These are phyloP conservation scores for Penicillium sp. DNA, from an alignment of 2,329 filamentous ascomycete species.

Conservation along the genomic window DNA sequence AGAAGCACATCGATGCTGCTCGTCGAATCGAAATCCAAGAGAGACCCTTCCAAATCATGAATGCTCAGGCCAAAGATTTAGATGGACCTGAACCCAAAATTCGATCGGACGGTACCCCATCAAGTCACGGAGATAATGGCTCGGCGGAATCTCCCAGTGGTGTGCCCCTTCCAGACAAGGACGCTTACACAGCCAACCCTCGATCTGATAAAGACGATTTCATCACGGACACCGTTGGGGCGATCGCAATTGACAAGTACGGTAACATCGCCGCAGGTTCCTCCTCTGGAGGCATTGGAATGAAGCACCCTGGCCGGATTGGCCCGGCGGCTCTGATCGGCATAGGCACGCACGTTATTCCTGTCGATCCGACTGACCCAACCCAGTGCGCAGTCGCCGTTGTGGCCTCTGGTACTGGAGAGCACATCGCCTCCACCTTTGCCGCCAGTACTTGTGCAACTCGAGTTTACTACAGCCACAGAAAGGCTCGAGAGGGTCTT, in stretches of 20 bases:
- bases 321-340: conserved; percentile 92
- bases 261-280: conserved; percentile 92
- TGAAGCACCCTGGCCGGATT: conserved; percentile 92
- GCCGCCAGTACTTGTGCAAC: conserved; percentile 85
- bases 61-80: not conserved
- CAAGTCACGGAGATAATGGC: not conserved
- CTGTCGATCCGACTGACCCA: conserved; percentile 68
- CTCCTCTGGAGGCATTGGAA: conserved; percentile 95
- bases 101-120: not conserved
- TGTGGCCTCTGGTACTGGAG: conserved; percentile 91
- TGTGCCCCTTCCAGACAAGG: not conserved
- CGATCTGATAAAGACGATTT: conserved; percentile 49
- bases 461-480: conserved; percentile 71
- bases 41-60: not conserved
- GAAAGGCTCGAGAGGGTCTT: conserved; percentile 60
- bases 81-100: not conserved
- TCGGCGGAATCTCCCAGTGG: not conserved
- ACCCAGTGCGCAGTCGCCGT: conserved; percentile 72
- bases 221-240: conserved; percentile 92
- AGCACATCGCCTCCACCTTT: conserved; percentile 96
- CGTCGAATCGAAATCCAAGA: not conserved
- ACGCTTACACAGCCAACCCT: not conserved
- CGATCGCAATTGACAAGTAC: conserved; percentile 82
- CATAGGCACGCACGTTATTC: conserved; percentile 87
- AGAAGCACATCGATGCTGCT: not conserved